A percentile compares a stretch with the other conserved stretches of the same genome.
Evolutionary conservation across 2,329 filamentous ascomycete genomes (phyloP).

Genomic region (Xylaria sp.): DNA sequence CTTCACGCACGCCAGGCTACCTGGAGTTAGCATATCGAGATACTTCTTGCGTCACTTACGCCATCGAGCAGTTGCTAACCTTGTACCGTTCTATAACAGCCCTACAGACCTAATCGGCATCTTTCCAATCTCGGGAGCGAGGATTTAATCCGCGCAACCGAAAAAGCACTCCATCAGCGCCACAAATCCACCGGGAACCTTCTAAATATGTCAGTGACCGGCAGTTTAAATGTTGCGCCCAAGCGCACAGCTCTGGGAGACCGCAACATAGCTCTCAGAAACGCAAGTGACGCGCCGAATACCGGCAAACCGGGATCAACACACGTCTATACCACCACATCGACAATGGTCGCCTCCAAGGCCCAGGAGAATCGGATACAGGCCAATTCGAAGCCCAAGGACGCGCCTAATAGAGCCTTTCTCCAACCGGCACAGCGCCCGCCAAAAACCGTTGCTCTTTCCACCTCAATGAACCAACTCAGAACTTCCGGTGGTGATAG

Average conservation of each 20-base stretch:
- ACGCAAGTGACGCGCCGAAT: slow-evolving; percentile 40
- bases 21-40: slow-evolving; percentile 4
- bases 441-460: slow-evolving; percentile 41
- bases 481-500: slow-evolving; percentile 20
- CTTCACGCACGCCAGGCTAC: not conserved
- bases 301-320: slow-evolving; percentile 50
- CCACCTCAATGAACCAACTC: slow-evolving; percentile 42
- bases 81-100: slow-evolving; percentile 60
- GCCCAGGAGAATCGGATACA: slow-evolving; percentile 58
- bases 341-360: slow-evolving; percentile 46
- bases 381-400: slow-evolving; percentile 32
- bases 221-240: slow-evolving; percentile 69
- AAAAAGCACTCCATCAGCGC: slow-evolving; percentile 77
- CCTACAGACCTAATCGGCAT: slow-evolving; percentile 72
- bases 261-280: slow-evolving; percentile 75
- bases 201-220: slow-evolving; percentile 61
- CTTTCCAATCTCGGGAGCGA: slow-evolving; percentile 75
- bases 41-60: not conserved
- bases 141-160: slow-evolving; percentile 68
- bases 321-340: slow-evolving; percentile 41
- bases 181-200: slow-evolving; percentile 82
- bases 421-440: slow-evolving; percentile 54
- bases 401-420: slow-evolving; percentile 51
- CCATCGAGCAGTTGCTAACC: slow-evolving; percentile 26
- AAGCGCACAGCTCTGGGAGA: slow-evolving; percentile 87